These are phyloP conservation scores for Exophiala oligosperma DNA, from an alignment of 2,329 filamentous ascomycete genomes.

Conservation along the genomic window DNA sequence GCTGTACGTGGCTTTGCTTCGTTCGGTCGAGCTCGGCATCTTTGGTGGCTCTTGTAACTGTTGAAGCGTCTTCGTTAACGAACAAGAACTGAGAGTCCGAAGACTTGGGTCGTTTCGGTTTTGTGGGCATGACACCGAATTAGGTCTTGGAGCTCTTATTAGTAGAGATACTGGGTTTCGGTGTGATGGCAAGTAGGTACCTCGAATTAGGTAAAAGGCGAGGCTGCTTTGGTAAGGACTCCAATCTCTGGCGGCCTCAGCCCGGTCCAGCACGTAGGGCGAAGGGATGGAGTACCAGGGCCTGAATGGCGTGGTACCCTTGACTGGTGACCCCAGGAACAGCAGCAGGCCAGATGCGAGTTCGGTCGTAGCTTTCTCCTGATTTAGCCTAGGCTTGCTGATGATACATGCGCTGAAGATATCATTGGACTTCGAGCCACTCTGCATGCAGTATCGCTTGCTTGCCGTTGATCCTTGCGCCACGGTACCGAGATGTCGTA, in stretches of 20 bases:
- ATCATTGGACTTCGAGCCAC: slow-evolving; percentile 14
- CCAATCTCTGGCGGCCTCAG: slow-evolving; percentile 2
- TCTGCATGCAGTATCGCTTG: slow-evolving; percentile 12
- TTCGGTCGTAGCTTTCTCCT: slow-evolving; percentile 21
- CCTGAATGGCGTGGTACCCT: background rate
- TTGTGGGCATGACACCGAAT: slow-evolving; percentile 20
- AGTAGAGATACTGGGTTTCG: background rate
- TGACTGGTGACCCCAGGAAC: background rate
- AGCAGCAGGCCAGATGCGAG: slow-evolving; percentile 6
- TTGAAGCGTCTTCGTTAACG: slow-evolving; percentile 25
- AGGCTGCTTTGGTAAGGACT: slow-evolving; percentile 8
- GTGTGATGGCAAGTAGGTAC: background rate
- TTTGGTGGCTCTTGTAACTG: slow-evolving; percentile 20
- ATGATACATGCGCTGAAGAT: slow-evolving; percentile 18
- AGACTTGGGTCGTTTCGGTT: slow-evolving; percentile 20
- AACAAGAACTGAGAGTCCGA: slow-evolving; percentile 24
- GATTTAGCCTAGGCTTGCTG: slow-evolving; percentile 21
- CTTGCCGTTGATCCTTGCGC: slow-evolving; percentile 2
- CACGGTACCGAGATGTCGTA: slow-evolving; percentile 1
- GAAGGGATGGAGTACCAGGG: background rate
- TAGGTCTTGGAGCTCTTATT: background rate
- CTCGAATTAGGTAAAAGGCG: slow-evolving; percentile 20
- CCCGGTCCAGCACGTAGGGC: background rate
- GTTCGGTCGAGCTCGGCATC: slow-evolving; percentile 21
- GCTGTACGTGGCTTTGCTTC: slow-evolving; percentile 29